Conservation (phyloP, 169 alveolate genomes). For the Eimeria maxima region DNA sequence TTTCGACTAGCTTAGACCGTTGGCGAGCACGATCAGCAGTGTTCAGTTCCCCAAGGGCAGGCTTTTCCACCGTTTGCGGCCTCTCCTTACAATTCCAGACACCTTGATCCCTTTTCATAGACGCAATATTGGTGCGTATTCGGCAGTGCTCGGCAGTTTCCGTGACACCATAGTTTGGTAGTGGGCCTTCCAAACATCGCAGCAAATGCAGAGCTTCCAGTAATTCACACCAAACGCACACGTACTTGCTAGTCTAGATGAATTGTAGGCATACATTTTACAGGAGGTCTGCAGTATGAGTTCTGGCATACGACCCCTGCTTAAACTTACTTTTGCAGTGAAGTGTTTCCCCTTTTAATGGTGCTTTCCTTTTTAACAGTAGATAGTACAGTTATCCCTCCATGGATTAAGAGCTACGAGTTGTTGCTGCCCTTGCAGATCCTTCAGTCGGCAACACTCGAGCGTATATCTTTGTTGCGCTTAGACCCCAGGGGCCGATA, state of each 20-base stretch:
- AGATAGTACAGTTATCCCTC: neutral
- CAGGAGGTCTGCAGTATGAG: neutral
- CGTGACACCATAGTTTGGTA: neutral
- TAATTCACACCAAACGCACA: neutral
- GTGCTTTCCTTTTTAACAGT: neutral
- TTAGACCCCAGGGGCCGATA: slow-evolving; percentile 76
- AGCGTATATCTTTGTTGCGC: slow-evolving; percentile 38
- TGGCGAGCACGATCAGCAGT: neutral
- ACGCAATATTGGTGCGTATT: neutral
- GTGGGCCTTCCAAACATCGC: neutral
- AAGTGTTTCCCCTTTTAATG: neutral
- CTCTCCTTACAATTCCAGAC: neutral
- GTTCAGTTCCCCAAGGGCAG: neutral
- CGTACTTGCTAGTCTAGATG: neutral
- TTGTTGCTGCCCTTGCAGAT: slow-evolving; percentile 59
- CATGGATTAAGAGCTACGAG: neutral
- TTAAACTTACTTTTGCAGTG: too few relatives aligned
- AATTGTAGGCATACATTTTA: neutral
- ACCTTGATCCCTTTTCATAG: neutral
- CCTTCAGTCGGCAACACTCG: slow-evolving; percentile 78
- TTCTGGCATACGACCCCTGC: neutral
- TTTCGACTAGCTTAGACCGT: neutral
- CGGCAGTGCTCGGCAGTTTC: neutral
- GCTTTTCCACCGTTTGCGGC: neutral
- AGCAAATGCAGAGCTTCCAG: neutral